Evolutionary conservation across 768 basidiomycete genomes (phyloP), one percentile per base, ranked within the genome.

Genomic region (Scleroderma bovista): DNA sequence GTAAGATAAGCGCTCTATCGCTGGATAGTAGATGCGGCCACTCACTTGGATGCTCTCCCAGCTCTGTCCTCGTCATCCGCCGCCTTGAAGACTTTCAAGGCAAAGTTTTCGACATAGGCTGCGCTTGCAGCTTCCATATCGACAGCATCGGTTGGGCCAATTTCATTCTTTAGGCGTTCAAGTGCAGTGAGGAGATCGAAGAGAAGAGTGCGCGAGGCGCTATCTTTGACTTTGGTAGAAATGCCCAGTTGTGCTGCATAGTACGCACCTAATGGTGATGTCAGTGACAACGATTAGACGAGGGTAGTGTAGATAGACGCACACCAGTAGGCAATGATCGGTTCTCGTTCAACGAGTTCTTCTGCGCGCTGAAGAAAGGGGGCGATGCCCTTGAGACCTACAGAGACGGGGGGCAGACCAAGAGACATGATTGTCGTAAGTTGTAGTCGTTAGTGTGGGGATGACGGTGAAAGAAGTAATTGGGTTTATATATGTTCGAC

Each of bases 241-340:
- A 97, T 86, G 45, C 92, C 93, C 39, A 87, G 72, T 66, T 96
- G 89, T 0, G 92, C 89, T 51, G 92, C 94, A 66, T 93, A 86
- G 73, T 93, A 96, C 38, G 86, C 86, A 72, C 85, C 92, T 94
- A 15, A 39, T 55, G 51, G 31, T 38, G 19, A 39, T 15, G 46
- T 48, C 9, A 22, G 45, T 57, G 2, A 51, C 22, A 22, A 32
- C 44, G 37, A 17, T 32, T 17, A 48, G 34, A 31, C n/a, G 40
- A 26, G 39, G 17, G 51, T 26, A 29, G 26, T 50, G 33, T 42
- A 7, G 39, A 33, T 22, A 9, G 12, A 74, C 32, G 47, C 68
- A 95, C 95, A 94, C 94, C 95, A 99, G 64, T 98, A 98, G 5
- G 90, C 79, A 61, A 98, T 81, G 46, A 94, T 74, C 6, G 91